These are phyloP conservation scores for Spergularia marina DNA, from an alignment of 148 eudicot species.

Conservation along the genomic window DNA sequence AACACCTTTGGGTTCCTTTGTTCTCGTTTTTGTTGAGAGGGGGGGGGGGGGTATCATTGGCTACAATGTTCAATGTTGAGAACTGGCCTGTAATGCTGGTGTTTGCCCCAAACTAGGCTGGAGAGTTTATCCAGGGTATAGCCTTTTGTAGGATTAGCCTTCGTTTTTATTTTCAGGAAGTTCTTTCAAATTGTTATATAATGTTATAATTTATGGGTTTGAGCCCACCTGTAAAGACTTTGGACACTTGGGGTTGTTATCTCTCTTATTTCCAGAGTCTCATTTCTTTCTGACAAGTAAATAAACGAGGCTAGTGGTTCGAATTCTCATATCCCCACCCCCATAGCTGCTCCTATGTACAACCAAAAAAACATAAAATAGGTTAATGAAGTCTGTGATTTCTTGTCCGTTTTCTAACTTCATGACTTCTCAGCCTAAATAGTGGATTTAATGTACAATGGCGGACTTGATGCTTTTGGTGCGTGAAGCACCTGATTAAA, in stretches of 20 bases:
- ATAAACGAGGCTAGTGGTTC: too few species aligned
- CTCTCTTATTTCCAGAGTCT: not conserved
- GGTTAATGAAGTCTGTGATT: too few species aligned
- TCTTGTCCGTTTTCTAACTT: too few species aligned
- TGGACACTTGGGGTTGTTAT: not conserved
- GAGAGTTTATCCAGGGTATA: not conserved
- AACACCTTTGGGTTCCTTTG: not conserved
- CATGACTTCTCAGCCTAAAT: too few species aligned
- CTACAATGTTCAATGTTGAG: not conserved
- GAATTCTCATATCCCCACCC: too few species aligned
- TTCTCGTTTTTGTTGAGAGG: not conserved
- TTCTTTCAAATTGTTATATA: not conserved
- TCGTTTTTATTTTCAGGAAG: not conserved
- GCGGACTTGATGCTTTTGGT: too few species aligned
- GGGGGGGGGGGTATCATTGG: not conserved
- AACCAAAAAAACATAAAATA: too few species aligned
- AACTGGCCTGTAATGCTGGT: not conserved
- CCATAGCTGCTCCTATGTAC: too few species aligned
- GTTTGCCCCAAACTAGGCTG: not conserved
- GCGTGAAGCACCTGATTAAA: too few species aligned
- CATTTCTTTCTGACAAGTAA: not conserved
- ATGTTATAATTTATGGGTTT: constrained; percentile 3
- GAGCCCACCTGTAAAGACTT: not conserved
- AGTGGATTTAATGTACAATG: too few species aligned
- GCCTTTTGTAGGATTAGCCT: not conserved